A percentile compares a stretch with the other conserved stretches of the same genome.
phyloP scores from a whole-genome alignment of 139 green algal species.

The Nannochloris sp. region DNA sequence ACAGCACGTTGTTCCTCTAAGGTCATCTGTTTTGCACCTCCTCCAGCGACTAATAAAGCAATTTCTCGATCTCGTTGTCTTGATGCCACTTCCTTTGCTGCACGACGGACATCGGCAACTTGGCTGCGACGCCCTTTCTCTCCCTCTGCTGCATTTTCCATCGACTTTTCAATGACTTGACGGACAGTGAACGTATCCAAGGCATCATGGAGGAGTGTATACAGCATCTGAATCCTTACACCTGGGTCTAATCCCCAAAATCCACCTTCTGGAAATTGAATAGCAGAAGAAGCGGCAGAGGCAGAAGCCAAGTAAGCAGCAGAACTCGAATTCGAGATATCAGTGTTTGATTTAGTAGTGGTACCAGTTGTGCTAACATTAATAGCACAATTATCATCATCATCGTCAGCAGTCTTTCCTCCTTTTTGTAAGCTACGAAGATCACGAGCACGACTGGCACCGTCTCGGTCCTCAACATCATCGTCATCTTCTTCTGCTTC shows the following conservation, averaged over 20 bases:
- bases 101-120: constrained; percentile 22
- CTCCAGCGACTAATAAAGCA: constrained; percentile 25
- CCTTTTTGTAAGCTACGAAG: no score
- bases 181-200: constrained; percentile 31
- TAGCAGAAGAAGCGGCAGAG: background rate
- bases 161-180: constrained; percentile 16
- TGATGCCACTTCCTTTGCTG: constrained; percentile 14
- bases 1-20: constrained; percentile 36
- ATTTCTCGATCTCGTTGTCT: constrained; percentile 35
- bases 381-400: background rate
- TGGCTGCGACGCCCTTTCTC: constrained; percentile 10
- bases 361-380: background rate
- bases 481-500: background rate
- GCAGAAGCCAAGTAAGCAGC: no score
- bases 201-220: constrained; percentile 26
- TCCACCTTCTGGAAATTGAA: constrained; percentile 8
- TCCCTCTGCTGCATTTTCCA: constrained; percentile 15
- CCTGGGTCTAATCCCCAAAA: constrained; percentile 34
- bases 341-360: background rate
- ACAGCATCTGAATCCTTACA: constrained; percentile 29
- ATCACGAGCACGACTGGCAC: background rate
- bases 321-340: no score
- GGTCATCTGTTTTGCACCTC: constrained; percentile 3
- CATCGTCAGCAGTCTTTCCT: background rate
- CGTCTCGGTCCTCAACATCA: background rate